phyloP scores from a whole-genome alignment of 2,329 filamentous ascomycete species.

The Aspergillus melleus region DNA sequence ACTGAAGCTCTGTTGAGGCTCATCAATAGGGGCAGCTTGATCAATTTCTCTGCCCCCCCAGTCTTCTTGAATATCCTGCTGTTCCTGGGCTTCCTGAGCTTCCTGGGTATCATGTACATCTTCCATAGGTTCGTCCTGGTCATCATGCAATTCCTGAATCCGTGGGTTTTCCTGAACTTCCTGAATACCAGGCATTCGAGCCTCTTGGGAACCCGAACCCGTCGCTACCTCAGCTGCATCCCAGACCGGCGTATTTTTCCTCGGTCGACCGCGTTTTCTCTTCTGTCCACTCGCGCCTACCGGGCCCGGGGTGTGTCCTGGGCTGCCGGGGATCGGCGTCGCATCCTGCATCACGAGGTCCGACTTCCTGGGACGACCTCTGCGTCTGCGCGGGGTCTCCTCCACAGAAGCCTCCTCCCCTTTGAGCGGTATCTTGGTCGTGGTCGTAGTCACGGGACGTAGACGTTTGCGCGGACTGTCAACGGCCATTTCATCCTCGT shows the following conservation, averaged over 20 bases:
- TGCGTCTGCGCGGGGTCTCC: slow-evolving; percentile 41
- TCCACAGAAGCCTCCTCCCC: slow-evolving; percentile 32
- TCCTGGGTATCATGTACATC: neutral
- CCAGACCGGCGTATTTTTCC: slow-evolving; percentile 32
- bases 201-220: neutral
- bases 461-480: slow-evolving; percentile 33
- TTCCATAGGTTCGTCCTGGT: neutral
- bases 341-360: slow-evolving; percentile 31
- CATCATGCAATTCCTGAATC: neutral
- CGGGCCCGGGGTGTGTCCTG: slow-evolving; percentile 33
- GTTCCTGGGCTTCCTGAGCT: too few relatives aligned
- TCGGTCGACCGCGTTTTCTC: slow-evolving; percentile 38
- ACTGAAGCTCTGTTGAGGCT: slow-evolving; percentile 18
- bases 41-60: neutral
- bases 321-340: slow-evolving; percentile 34
- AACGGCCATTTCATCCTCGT: slow-evolving; percentile 34
- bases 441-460: slow-evolving; percentile 32
- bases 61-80: neutral
- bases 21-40: slow-evolving; percentile 4
- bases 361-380: slow-evolving; percentile 47
- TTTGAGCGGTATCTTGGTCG: slow-evolving; percentile 45
- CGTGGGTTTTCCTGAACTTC: slow-evolving; percentile 6
- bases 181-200: neutral
- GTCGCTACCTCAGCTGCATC: slow-evolving; percentile 13
- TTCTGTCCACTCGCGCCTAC: slow-evolving; percentile 31